Percentiles rank a stretch among this genome's conserved stretches.
phyloP scores from a whole-genome alignment of 2,329 filamentous ascomycete genomes.

The Aquanectria penicillioides region DNA sequence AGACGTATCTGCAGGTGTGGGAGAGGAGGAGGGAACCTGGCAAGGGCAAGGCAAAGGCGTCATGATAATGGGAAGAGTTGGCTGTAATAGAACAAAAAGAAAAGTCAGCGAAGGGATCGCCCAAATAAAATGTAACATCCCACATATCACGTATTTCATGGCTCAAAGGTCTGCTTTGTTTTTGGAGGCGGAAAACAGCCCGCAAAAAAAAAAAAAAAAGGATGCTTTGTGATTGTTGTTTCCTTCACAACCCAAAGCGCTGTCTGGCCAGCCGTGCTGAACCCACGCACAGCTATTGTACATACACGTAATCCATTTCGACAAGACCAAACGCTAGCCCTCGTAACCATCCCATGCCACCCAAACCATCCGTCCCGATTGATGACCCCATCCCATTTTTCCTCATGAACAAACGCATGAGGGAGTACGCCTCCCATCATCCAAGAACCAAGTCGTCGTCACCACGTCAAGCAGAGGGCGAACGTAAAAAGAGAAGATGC shows the following conservation, averaged over 20 bases:
- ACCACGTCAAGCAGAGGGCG: conserved; percentile 16
- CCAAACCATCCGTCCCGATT: conserved; percentile 16
- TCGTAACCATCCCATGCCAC: conserved; percentile 20
- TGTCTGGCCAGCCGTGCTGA: conserved; percentile 14
- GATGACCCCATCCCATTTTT: conserved; percentile 19
- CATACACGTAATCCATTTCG: conserved; percentile 25
- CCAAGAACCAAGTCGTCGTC: conserved; percentile 22
- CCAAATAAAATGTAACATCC: conserved; percentile 28
- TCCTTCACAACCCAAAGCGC: conserved; percentile 18
- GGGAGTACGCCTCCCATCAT: conserved; percentile 11
- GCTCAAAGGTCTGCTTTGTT: not conserved
- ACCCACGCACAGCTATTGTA: conserved; percentile 26
- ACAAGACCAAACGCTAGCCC: conserved; percentile 29
- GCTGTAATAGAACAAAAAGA: not conserved
- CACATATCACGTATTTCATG: too few species aligned
- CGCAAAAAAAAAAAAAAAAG: conserved; percentile 9
- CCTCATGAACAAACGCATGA: conserved; percentile 17
- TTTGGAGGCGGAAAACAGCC: conserved; percentile 12
- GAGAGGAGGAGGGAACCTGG: conserved; percentile 74
- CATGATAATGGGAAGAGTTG: conserved; percentile 22
- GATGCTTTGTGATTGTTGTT: conserved; percentile 21
- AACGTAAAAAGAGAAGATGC: conserved; percentile 20
- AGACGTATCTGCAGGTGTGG: conserved; percentile 97
- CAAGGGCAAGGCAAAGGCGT: conserved; percentile 47
- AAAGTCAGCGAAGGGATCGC: not conserved